Evolutionary conservation across 495 filamentous ascomycete species (phyloP), one percentile per base, ranked within the genome.

Genomic region (Hypoxylon crocopeplum): DNA sequence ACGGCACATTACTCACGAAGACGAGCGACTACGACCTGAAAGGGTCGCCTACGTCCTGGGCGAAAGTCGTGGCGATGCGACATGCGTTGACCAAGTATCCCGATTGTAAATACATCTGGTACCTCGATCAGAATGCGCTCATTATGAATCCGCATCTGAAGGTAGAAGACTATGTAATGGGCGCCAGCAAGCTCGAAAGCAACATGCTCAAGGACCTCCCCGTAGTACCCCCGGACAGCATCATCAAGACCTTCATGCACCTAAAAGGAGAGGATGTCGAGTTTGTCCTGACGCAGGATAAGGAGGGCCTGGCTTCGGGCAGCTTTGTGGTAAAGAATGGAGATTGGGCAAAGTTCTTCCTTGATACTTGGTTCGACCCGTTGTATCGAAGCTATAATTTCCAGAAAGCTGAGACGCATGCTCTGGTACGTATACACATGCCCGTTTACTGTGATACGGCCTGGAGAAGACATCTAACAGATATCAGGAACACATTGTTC

Each of bases 341-440:
- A 1, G 88, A 95, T 33, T 99, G 94, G 89, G 89, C 91, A 5
- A 86, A 85, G 48, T 98, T 91, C 77, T 89, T 99, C 64, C 75
- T 98, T 34, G 95, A 98, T 70, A 87, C 92, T 0, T 99, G 95
- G 95, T 97, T 92, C 65, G 92, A 97, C 72, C 95, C 95, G 21
- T 69, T 98, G 32, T 98, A 92, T 74, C 84, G 93, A 47, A 88
- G 79, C 56, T 98, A 98, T 75, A 94, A 94, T 65, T 98, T 98
- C 68, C 91, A 93, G 67, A 97, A 93, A 72, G 92, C 91, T 1
- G 95, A 99, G 71, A 83, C 79, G 19, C 93, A 98, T 81, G 93
- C 92, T 39, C 73, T 99, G 82, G 95, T 94, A 79, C 68, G 86
- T 72, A 47, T 6, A 22, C 48, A 12, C 24, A 32, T 38, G 12